phyloP scores from a whole-genome alignment of 1,284 basidiomycete species.

The Ustilago nuda region DNA sequence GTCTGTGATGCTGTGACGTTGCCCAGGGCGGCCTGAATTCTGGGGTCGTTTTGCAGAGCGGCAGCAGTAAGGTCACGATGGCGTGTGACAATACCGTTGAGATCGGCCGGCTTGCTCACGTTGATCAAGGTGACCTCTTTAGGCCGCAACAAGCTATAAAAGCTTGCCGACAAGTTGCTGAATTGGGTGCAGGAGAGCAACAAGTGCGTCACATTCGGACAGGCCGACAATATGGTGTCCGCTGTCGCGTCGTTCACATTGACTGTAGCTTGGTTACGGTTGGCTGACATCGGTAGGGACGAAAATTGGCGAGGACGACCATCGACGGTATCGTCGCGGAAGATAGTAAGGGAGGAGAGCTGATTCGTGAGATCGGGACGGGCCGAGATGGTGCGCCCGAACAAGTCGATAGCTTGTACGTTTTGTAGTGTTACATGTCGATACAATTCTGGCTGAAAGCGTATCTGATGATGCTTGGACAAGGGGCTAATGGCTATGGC shows the following conservation, averaged over 20 bases:
- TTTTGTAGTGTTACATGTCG: constrained; percentile 21
- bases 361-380: constrained; percentile 9
- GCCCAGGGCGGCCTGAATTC: constrained; percentile 28
- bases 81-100: constrained; percentile 35
- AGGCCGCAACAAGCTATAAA: constrained; percentile 19
- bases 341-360: constrained; percentile 26
- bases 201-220: constrained; percentile 37
- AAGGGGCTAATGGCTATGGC: constrained; percentile 15
- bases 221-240: constrained; percentile 23
- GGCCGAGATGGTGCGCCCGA: constrained; percentile 15
- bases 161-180: constrained; percentile 9
- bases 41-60: constrained; percentile 34
- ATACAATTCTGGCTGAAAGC: constrained; percentile 31
- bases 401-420: background rate
- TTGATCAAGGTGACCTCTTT: constrained; percentile 37
- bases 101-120: constrained; percentile 14
- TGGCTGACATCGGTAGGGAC: background rate
- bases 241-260: constrained; percentile 7
- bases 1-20: background rate
- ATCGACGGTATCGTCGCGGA: background rate
- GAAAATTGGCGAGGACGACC: background rate
- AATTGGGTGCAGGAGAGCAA: constrained; percentile 26
- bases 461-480: constrained; percentile 20
- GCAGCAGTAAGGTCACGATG: constrained; percentile 41
- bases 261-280: background rate